These are phyloP conservation scores for Candida qinlingensis DNA, from an alignment of 805 yeast species.

Conservation along the genomic window DNA sequence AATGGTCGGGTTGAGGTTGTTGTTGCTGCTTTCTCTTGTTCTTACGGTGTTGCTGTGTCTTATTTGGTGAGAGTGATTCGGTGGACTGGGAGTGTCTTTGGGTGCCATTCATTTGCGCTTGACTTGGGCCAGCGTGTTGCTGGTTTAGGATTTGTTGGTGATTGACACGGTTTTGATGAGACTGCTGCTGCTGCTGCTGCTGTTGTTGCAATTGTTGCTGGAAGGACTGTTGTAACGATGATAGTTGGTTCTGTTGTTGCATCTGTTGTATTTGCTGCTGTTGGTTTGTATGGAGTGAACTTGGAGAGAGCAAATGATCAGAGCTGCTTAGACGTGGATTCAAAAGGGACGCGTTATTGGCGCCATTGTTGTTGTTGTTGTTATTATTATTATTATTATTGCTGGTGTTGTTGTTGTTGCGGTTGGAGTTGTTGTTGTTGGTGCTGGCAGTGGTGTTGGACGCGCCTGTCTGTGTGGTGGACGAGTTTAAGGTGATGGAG, in stretches of 20 bases:
- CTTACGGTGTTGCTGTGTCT: constrained; percentile 11
- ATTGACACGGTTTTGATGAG: constrained; percentile 3
- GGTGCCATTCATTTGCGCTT: background rate
- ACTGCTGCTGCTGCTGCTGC: constrained; percentile 9
- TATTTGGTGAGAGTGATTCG: background rate
- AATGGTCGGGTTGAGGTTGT: constrained; percentile 12
- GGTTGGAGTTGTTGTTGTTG: background rate
- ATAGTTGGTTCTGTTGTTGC: constrained; percentile 2
- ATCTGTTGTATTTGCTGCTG: constrained; percentile 9
- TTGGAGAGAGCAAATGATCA: constrained; percentile 18
- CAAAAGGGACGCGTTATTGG: constrained; percentile 6
- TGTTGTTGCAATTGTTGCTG: constrained; percentile 6
- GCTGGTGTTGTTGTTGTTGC: constrained; percentile 3
- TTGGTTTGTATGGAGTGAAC: constrained; percentile 12
- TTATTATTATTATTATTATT: constrained; percentile 3
- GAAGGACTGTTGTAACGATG: background rate
- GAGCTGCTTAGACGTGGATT: constrained; percentile 12
- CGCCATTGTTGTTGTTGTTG: background rate
- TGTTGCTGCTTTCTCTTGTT: constrained; percentile 10
- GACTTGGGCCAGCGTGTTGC: background rate
- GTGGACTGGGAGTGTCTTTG: background rate
- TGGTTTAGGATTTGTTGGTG: background rate
- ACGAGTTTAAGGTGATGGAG: constrained; percentile 20
- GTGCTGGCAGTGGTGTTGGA: background rate
- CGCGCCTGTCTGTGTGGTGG: constrained; percentile 3